Percentiles rank a stretch among this genome's conserved stretches.
phyloP scores from a whole-genome alignment of 768 basidiomycete genomes.

The Peribolospora baueri region DNA sequence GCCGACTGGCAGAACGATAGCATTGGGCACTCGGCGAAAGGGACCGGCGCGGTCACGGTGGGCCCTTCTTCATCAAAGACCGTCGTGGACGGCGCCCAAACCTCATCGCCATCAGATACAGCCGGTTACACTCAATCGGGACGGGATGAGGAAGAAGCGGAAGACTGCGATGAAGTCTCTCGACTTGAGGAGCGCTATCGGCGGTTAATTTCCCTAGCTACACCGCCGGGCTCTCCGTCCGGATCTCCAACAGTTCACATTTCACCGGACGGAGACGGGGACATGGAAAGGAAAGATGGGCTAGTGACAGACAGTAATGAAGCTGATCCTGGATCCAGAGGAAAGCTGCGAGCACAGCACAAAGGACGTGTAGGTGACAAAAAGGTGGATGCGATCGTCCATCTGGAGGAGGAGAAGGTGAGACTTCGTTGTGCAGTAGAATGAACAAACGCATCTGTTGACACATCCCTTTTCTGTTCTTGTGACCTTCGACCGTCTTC shows the following conservation, averaged over 20 bases:
- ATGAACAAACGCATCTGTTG: background rate
- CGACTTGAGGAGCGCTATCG: too few species aligned
- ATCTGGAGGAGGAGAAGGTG: slow-evolving; percentile 71
- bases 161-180: too few species aligned
- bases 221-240: background rate
- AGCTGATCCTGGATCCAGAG: too few species aligned
- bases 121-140: too few species aligned
- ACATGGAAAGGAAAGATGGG: background rate
- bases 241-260: background rate
- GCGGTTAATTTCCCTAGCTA: background rate
- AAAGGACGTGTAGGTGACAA: background rate
- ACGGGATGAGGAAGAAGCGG: too few species aligned
- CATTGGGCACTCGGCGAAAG: background rate
- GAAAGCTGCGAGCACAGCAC: too few species aligned
- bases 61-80: too few species aligned
- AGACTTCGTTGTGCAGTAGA: slow-evolving; percentile 4
- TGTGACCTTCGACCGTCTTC: too few species aligned
- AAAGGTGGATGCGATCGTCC: slow-evolving; percentile 45
- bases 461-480: too few species aligned
- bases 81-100: too few species aligned
- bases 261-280: background rate
- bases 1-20: background rate
- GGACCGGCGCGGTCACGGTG: background rate
- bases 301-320: background rate
- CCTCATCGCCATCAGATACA: too few species aligned